These are phyloP conservation scores for Eucalyptus fibrosa DNA, from an alignment of 345 rosid genomes.

Conservation along the genomic window DNA sequence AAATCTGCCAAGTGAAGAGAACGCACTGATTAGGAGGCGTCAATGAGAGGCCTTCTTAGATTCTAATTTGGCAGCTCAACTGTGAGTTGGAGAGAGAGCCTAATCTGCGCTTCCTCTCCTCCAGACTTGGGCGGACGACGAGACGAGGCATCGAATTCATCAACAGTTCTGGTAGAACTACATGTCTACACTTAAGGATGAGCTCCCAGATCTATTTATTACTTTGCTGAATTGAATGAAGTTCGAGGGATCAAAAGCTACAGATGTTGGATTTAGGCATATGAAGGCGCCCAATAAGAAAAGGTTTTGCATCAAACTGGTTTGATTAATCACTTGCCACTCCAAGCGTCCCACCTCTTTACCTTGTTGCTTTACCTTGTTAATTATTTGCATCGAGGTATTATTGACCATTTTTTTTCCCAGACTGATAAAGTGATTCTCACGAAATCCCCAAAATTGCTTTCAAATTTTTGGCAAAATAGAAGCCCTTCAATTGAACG, in stretches of 20 bases:
- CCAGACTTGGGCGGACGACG: not conserved
- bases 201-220: not conserved
- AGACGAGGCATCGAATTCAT: not conserved
- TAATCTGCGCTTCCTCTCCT: not conserved
- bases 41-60: not conserved
- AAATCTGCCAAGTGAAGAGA: not conserved
- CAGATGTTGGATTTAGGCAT: not conserved
- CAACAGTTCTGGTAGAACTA: not conserved
- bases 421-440: not conserved
- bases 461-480: not conserved
- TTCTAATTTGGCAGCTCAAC: not conserved
- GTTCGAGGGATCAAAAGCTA: not conserved
- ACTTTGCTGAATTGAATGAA: not conserved
- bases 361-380: not conserved
- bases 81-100: not conserved
- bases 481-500: not conserved
- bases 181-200: not conserved
- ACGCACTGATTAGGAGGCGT: not conserved
- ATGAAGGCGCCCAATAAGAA: not conserved
- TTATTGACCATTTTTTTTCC: no score
- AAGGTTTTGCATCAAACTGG: not conserved
- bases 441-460: not conserved
- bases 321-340: not conserved
- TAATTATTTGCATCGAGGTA: not conserved
- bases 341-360: not conserved